Evolutionary conservation across 768 basidiomycete species (phyloP), one percentile per base, ranked within the genome.

Genomic region (Leccinum aurantiacum): DNA sequence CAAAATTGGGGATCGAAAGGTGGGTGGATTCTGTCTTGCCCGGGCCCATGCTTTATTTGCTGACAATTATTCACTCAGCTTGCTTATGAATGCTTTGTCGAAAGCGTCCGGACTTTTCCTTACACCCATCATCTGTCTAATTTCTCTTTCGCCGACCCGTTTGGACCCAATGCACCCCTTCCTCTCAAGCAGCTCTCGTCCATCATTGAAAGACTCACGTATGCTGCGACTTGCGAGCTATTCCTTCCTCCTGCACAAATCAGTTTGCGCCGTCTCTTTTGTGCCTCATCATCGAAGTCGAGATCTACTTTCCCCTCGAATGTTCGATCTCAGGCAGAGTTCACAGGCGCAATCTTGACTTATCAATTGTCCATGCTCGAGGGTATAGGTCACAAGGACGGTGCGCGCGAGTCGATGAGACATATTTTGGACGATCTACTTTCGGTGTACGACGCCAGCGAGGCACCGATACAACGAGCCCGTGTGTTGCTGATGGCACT

Each of bases 1-100:
- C 29, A 94, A 91, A 71, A 85, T 86, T 27, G 89, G 88, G 0
- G 89, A 96, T 64, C 80, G 88, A 22, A 83, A 82, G 81, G 94
- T 91, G 49, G 31, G 79, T 54, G 61, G 13, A n/a, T 25, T 62
- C 56, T 15, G 46, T 54, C 54, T 48, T 56, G 60, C 25, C 13
- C 1, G 24, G 24, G 24, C 24, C 24, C 24, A 1, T 35, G n/a
- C 9, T 27, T 14, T 24, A 9, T 1, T 50, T 47, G 13, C 27
- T 67, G 3, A 65, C 10, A 19, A 6, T 24, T 4, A 10, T 7
- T 33, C 17, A 27, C 50, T 14, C 61, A 92, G 90, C 78, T 80
- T 58, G 86, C 89, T 14, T 85, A 83, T 58, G 77, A 84, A 8
- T 79, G 85, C 1, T 85, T 86, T 60, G 65, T 78, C 33, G 73